Evolutionary conservation across 2,329 filamentous ascomycete species (phyloP).

Genomic region (Aspergillus hiratsukae): DNA sequence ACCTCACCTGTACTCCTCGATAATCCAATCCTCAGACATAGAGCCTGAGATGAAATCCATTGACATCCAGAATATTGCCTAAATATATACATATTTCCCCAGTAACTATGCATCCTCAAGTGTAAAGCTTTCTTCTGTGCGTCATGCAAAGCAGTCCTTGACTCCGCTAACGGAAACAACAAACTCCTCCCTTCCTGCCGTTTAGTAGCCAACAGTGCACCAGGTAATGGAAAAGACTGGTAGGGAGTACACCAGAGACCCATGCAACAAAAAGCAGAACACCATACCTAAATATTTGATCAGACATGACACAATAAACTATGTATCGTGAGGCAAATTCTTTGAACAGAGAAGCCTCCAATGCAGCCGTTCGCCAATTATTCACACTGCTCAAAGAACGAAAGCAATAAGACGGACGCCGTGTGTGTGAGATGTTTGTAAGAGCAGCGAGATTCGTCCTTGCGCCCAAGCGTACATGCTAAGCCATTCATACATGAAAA

Average conservation of each 20-base stretch:
- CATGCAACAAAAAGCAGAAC: not conserved
- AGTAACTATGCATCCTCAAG: not conserved
- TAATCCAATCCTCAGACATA: not conserved
- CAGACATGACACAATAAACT: not conserved
- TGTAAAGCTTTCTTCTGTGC: not conserved
- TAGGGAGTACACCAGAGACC: not conserved
- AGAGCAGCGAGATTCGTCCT: conserved; percentile 8
- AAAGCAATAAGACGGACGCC: conserved; percentile 2
- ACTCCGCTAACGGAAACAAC: not conserved
- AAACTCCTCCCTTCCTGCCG: not conserved
- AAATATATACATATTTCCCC: not conserved
- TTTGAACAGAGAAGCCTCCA: conserved; percentile 1
- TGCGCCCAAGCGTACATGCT: conserved; percentile 18
- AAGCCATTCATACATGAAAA: conserved; percentile 19
- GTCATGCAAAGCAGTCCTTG: not conserved
- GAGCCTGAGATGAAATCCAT: not conserved
- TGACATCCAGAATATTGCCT: not conserved
- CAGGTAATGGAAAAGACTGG: not conserved
- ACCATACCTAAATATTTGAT: not conserved
- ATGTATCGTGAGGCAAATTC: conserved; percentile 2
- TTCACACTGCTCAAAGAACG: conserved; percentile 13
- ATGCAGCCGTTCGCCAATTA: conserved; percentile 10
- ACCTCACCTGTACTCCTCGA: not conserved
- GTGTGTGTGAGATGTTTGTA: not conserved
- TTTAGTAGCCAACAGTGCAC: not conserved